Conservation (phyloP, 768 basidiomycete species). For the Mycena belliarum region DNA sequence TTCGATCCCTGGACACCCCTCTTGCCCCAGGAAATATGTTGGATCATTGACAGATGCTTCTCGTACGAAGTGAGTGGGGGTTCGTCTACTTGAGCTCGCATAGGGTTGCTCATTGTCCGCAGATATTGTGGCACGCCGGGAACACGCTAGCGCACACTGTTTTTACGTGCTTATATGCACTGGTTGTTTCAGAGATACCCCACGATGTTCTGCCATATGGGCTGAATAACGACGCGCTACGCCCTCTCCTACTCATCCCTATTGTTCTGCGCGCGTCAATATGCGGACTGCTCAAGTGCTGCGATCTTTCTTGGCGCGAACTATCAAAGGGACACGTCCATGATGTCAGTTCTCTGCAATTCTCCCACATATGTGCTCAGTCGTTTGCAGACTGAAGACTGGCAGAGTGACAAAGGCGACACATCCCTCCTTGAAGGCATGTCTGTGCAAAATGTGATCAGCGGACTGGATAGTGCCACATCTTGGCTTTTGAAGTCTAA, state of each 20-base stretch:
- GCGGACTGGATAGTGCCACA: conserved; percentile 59
- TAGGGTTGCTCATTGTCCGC: conserved; percentile 1
- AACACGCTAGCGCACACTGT: conserved; percentile 86
- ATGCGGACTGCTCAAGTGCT: conserved; percentile 74
- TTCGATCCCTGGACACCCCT: conserved; percentile 69
- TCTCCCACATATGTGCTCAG: conserved; percentile 7
- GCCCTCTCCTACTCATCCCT: conserved; percentile 65
- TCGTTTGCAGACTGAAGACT: conserved; percentile 70
- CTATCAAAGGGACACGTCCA: conserved; percentile 71
- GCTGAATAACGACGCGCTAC: conserved; percentile 38
- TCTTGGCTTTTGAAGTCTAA: conserved; percentile 55
- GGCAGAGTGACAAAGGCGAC: conserved; percentile 89
- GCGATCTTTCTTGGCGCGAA: conserved; percentile 82
- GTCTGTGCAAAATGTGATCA: conserved; percentile 52
- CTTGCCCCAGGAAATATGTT: conserved; percentile 81
- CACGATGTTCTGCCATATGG: conserved; percentile 45
- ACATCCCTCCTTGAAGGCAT: conserved; percentile 70
- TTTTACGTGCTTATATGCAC: conserved; percentile 75
- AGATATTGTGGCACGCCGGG: conserved; percentile 91
- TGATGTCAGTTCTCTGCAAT: conserved; percentile 59
- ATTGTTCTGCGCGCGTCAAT: conserved; percentile 68
- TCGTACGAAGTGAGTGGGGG: conserved; percentile 68
- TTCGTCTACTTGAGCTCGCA: not conserved
- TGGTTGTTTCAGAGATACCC: conserved; percentile 61
- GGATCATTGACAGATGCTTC: conserved; percentile 79